Conservation (phyloP, 768 basidiomycete species). For the Lactifluus rugatus region DNA sequence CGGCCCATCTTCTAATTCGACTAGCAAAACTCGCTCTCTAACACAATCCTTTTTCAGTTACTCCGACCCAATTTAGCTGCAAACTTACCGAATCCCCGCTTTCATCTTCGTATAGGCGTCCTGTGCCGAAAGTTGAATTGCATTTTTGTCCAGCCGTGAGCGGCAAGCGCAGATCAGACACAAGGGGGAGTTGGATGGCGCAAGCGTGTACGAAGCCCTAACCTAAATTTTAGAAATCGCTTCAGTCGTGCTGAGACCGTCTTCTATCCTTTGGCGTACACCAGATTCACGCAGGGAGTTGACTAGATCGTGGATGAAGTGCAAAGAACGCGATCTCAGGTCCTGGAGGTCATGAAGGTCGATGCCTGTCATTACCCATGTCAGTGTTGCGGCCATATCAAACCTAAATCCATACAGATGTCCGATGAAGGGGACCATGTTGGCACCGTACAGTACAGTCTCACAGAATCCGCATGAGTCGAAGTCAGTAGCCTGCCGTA, state of each 20-base stretch:
- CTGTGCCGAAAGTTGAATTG: conserved; percentile 35
- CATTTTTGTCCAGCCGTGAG: conserved; percentile 33
- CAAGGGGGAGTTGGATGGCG: conserved; percentile 48
- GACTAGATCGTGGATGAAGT: conserved; percentile 55
- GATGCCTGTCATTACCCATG: conserved; percentile 32
- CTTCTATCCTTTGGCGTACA: conserved; percentile 31
- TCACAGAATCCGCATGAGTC: conserved; percentile 34
- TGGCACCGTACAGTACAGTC: conserved; percentile 56
- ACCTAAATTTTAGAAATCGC: conserved; percentile 33
- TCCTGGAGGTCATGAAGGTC: conserved; percentile 65
- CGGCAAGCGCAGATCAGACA: conserved; percentile 50
- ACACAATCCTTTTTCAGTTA: background rate
- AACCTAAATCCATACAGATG: conserved; percentile 38
- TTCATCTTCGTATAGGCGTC: conserved; percentile 38
- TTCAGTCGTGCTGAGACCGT: background rate
- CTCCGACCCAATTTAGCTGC: background rate
- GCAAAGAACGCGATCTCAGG: conserved; percentile 48
- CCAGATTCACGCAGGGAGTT: conserved; percentile 51
- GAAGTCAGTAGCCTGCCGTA: conserved; percentile 39
- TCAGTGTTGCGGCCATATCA: background rate
- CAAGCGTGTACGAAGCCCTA: conserved; percentile 50
- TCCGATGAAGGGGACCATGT: conserved; percentile 53
- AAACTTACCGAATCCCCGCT: conserved; percentile 32
- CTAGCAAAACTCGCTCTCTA: conserved; percentile 44
- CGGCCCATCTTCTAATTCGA: conserved; percentile 42